Evolutionary conservation across 768 basidiomycete genomes (phyloP).

Genomic region (Amanita jacksonii): DNA sequence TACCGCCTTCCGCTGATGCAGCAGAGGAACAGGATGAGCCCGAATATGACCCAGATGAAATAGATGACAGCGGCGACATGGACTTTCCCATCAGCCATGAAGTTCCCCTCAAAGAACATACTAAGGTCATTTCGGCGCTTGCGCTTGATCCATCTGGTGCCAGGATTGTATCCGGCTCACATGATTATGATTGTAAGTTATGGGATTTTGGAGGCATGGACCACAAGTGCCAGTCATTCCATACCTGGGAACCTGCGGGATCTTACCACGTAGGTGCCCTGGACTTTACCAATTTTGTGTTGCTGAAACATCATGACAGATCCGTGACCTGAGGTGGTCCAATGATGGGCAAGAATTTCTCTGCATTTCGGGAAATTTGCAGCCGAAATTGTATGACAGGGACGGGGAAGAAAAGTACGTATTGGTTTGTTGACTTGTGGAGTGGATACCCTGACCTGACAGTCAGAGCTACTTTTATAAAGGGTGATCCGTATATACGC

Average conservation of each 20-base stretch:
- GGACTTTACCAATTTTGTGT: conserved; percentile 8
- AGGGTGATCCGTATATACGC: conserved; percentile 96
- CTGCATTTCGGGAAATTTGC: conserved; percentile 78
- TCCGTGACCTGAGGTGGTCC: conserved; percentile 87
- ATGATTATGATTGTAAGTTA: conserved; percentile 96
- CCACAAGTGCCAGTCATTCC: conserved; percentile 82
- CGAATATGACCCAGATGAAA: conserved; percentile 51
- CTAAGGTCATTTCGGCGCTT: conserved; percentile 89
- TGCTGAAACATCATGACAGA: conserved; percentile 31
- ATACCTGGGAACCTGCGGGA: conserved; percentile 91
- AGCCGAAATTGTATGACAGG: conserved; percentile 83
- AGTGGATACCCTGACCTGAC: conserved; percentile 40
- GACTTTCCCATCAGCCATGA: conserved; percentile 88
- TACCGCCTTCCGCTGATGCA: conserved; percentile 14
- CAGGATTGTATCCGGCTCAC: conserved; percentile 80
- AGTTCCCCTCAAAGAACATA: conserved; percentile 87
- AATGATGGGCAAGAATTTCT: conserved; percentile 81
- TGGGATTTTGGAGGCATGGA: conserved; percentile 99
- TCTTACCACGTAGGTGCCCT: conserved; percentile 70
- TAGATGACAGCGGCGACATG: conserved; percentile 36
- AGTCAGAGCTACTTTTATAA: conserved; percentile 66
- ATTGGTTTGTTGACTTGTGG: conserved; percentile 9
- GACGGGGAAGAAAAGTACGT: conserved; percentile 91
- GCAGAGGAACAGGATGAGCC: conserved; percentile 28
- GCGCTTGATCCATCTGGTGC: conserved; percentile 92